A percentile compares a stretch with the other conserved stretches of the same genome.
phyloP scores from a whole-genome alignment of 805 yeast species.

The Hanseniaspora opuntiae region DNA sequence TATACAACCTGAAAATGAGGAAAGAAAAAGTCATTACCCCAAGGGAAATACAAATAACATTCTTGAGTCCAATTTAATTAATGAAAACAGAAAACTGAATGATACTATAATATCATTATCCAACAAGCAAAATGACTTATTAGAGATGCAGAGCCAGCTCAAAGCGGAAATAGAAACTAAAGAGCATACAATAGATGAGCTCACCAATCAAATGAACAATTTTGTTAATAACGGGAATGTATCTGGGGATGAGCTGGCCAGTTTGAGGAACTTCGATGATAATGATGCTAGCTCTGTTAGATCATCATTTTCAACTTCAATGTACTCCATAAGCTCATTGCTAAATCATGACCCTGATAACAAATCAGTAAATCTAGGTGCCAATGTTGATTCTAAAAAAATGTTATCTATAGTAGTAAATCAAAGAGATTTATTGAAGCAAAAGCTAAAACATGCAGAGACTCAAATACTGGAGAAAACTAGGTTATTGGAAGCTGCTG shows the following conservation, averaged over 20 bases:
- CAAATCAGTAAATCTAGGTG: background rate
- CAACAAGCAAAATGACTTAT: constrained; percentile 7
- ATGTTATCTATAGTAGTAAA: background rate
- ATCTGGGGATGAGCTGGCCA: background rate
- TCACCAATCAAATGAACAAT: constrained; percentile 1
- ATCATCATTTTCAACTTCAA: constrained; percentile 4
- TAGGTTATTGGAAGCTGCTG: background rate
- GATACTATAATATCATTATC: constrained; percentile 2
- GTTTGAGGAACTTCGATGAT: background rate
- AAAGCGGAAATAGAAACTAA: background rate
- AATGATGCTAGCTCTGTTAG: constrained; percentile 2
- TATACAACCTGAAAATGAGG: background rate
- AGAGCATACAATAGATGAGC: background rate
- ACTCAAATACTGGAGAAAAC: background rate
- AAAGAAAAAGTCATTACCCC: background rate
- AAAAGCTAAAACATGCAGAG: background rate
- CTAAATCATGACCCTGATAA: background rate
- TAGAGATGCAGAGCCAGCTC: background rate
- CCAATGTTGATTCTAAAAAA: constrained; percentile 1
- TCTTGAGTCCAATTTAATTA: constrained; percentile 2
- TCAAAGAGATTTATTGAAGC: constrained; percentile 11
- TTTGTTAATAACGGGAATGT: constrained; percentile 1
- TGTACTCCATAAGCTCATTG: constrained; percentile 7
- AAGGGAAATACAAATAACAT: background rate
- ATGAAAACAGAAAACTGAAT: constrained; percentile 2